phyloP scores from a whole-genome alignment of 495 filamentous ascomycete genomes.

The Oidiodendron maius region DNA sequence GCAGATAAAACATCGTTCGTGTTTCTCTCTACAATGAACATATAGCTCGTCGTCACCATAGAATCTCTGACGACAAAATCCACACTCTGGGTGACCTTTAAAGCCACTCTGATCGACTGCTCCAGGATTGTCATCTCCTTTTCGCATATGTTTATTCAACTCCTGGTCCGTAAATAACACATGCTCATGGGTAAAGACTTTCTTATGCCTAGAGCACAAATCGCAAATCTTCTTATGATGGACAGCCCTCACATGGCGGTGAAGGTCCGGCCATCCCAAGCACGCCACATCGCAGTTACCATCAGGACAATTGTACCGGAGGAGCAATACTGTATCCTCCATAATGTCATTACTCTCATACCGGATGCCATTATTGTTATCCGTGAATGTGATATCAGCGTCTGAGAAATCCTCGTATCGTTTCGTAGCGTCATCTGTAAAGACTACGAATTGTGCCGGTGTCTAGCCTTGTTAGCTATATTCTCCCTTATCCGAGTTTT shows the following conservation, averaged over 20 bases:
- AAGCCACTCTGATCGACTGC: conserved; percentile 91
- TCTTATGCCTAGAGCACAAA: conserved; percentile 90
- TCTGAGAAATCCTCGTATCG: conserved; percentile 75
- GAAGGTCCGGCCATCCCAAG: conserved; percentile 86
- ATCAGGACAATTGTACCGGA: conserved; percentile 96
- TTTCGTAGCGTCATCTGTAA: conserved; percentile 77
- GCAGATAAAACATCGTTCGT: conserved; percentile 93
- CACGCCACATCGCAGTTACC: conserved; percentile 80
- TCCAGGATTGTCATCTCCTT: conserved; percentile 88
- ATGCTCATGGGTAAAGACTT: conserved; percentile 97
- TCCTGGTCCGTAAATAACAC: conserved; percentile 82
- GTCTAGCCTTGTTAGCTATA: conserved; percentile 42
- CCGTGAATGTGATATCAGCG: conserved; percentile 63
- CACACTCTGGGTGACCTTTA: conserved; percentile 91
- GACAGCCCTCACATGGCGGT: conserved; percentile 75
- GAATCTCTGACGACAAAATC: conserved; percentile 85
- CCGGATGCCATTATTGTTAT: conserved; percentile 81
- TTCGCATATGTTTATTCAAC: conserved; percentile 78
- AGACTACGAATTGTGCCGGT: conserved; percentile 77
- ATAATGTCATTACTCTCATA: conserved; percentile 84
- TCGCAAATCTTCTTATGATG: conserved; percentile 93
- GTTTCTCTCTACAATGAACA: conserved; percentile 81
- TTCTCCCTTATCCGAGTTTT: too few relatives aligned
- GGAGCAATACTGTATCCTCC: conserved; percentile 76
- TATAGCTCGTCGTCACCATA: conserved; percentile 96